These are phyloP conservation scores for Urochloa ruziziensis DNA, from an alignment of 176 grass and related monocot genomes.

Conservation along the genomic window DNA sequence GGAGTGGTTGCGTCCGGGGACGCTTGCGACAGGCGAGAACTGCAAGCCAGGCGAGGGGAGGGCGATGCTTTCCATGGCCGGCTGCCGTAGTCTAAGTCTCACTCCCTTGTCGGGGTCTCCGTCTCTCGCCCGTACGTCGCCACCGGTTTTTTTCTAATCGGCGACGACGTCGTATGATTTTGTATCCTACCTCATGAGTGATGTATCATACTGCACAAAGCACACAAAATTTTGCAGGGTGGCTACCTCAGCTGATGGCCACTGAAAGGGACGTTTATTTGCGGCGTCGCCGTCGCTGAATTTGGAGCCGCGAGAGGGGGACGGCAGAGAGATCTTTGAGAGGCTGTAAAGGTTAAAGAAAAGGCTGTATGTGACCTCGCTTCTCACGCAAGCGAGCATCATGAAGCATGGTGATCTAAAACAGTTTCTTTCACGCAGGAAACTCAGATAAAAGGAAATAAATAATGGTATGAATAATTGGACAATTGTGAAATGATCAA, in stretches of 20 bases:
- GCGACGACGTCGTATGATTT: background rate
- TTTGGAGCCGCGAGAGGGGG: slow-evolving; percentile 17
- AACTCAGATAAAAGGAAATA: background rate
- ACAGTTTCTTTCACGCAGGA: background rate
- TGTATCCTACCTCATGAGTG: slow-evolving; percentile 25
- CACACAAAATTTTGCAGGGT: background rate
- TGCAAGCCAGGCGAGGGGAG: slow-evolving; percentile 35
- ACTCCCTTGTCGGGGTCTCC: slow-evolving; percentile 26
- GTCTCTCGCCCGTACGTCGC: background rate
- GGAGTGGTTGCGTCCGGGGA: slow-evolving; percentile 30
- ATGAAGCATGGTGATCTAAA: background rate
- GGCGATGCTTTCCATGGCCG: slow-evolving; percentile 50
- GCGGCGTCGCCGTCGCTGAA: slow-evolving; percentile 34
- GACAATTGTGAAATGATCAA: background rate
- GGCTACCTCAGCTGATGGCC: slow-evolving; percentile 23
- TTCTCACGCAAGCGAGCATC: slow-evolving; percentile 52
- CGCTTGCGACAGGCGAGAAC: slow-evolving; percentile 25
- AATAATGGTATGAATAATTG: background rate
- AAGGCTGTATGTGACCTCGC: slow-evolving; percentile 13
- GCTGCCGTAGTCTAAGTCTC: slow-evolving; percentile 6
- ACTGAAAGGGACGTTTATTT: slow-evolving; percentile 36
- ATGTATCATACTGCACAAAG: background rate
- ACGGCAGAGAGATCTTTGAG: background rate
- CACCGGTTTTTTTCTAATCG: background rate
- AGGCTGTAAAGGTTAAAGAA: background rate